Base-by-base conservation (phyloP, 1,139 yeast species). In the Nakaseomyces glabratus region DNA sequence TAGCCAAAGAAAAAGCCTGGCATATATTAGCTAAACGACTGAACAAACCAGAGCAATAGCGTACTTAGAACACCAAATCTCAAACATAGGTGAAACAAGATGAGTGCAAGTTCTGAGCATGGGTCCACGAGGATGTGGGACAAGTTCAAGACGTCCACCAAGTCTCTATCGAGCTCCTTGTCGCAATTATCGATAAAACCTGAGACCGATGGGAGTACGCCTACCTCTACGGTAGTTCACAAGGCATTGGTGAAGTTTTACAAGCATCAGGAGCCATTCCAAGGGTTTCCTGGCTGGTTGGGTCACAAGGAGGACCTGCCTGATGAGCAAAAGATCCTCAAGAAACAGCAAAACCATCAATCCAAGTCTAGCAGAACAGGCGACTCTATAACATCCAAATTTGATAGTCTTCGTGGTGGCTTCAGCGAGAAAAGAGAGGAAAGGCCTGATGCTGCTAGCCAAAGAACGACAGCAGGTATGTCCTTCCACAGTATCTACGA, bases 221-320 rank as follows among this genome's bases (percentile, higher is more conserved):
- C 52, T 1, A 58, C 57, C 3, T 34, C 59, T 4, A 62, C 68
- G 1, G 40, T 62, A 10, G 55, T 63, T 4, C 66, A 62, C 41
- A 61, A 60, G 38, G 60, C 66, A 0, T 34, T 63, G 8, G 63
- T 61, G 4, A 49, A 50, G 15, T 55, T 51, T 36, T 63, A 60
- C 35, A 41, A 52, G 21, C 42, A 40, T 18, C 48, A 46, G 25
- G 57, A 55, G 12, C 56, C 58, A 1, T 58, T 56, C 31, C 48
- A 55, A 30, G 63, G 62, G 1, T 63, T 53, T 24, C 68, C 68
- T 1, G 60, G 58, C 4, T 63, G 68, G 68, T 44, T 63, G 13
- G 68, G 66, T 6, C 61, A 58, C 21, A 51, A 51, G 18, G 61
- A 56, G 20, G 60, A 57, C 8, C 31, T 51, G 6, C 57, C 59